These are phyloP conservation scores for Lactarius sanguifluus DNA, from an alignment of 768 basidiomycete species.

Conservation along the genomic window DNA sequence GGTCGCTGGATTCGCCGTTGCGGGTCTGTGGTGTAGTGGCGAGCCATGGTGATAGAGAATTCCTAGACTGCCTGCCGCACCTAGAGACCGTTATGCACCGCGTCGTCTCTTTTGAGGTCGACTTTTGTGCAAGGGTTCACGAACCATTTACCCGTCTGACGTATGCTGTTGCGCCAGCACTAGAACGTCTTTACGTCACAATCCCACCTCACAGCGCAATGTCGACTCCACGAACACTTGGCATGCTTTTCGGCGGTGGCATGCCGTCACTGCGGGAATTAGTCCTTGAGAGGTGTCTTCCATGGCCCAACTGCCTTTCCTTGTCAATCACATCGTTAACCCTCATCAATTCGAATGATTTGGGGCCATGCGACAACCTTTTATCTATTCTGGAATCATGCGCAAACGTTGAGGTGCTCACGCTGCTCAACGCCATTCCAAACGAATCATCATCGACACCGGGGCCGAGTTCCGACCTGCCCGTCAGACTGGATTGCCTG, in stretches of 20 bases:
- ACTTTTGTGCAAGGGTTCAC: not conserved
- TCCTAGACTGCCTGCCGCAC: slow-evolving; percentile 6
- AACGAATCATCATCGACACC: slow-evolving; percentile 4
- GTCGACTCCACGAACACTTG: not conserved
- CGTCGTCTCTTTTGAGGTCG: not conserved
- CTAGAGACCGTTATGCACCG: not conserved
- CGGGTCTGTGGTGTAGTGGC: not conserved
- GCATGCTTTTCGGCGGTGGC: slow-evolving; percentile 4
- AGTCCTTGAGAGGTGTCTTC: slow-evolving; percentile 8
- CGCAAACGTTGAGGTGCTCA: slow-evolving; percentile 14
- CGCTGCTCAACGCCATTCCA: slow-evolving; percentile 4
- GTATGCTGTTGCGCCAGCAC: slow-evolving; percentile 1
- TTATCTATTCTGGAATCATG: slow-evolving; percentile 3
- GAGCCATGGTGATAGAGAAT: not conserved
- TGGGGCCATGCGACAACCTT: slow-evolving; percentile 5
- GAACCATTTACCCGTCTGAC: not conserved
- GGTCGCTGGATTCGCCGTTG: not conserved
- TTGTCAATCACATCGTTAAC: slow-evolving; percentile 2
- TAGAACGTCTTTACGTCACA: slow-evolving; percentile 6
- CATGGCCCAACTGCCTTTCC: slow-evolving; percentile 5
- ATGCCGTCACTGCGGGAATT: slow-evolving; percentile 11
- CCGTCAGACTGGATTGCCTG: not conserved
- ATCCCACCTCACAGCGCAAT: not conserved
- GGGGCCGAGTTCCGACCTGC: slow-evolving; percentile 19
- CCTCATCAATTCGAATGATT: slow-evolving; percentile 4